A percentile compares a stretch with the other conserved stretches of the same genome.
phyloP scores from a whole-genome alignment of 2,329 filamentous ascomycete genomes.

The Neonectria coccinea region DNA sequence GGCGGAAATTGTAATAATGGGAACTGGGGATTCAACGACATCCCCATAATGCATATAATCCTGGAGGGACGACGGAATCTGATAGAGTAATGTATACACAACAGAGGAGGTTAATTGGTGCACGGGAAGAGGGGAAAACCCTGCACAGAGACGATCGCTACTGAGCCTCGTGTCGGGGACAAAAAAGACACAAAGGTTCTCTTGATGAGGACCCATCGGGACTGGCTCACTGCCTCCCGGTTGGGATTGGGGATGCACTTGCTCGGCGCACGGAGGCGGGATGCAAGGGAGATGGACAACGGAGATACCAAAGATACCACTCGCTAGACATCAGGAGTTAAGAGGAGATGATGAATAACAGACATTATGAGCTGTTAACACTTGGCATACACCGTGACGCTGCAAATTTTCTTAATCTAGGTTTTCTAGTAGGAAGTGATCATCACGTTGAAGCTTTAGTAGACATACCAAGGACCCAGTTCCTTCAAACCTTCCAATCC shows the following conservation, averaged over 20 bases:
- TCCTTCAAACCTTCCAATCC: background rate
- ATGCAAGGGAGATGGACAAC: conserved; percentile 35
- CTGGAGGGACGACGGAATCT: conserved; percentile 41
- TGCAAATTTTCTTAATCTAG: too few species aligned
- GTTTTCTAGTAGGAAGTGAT: too few species aligned
- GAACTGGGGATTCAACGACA: conserved; percentile 31
- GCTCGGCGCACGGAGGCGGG: conserved; percentile 39
- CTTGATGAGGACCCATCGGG: conserved; percentile 38
- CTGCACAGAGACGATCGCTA: conserved; percentile 51
- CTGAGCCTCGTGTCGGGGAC: conserved; percentile 41
- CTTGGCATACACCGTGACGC: background rate
- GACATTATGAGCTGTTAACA: conserved; percentile 35
- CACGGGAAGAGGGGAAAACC: conserved; percentile 43
- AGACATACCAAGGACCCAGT: background rate
- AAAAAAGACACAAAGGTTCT: conserved; percentile 31
- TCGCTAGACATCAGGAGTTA: conserved; percentile 53
- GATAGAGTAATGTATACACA: conserved; percentile 58
- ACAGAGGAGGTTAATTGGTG: conserved; percentile 52
- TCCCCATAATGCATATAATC: conserved; percentile 49
- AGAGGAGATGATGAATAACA: conserved; percentile 43
- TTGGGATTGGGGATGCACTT: conserved; percentile 38
- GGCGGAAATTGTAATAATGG: conserved; percentile 46
- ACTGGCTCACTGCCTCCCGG: conserved; percentile 30
- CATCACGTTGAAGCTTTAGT: too few species aligned
- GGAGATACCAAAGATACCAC: conserved; percentile 54